Evolutionary conservation across 768 basidiomycete species (phyloP).

Genomic region (Coprinopsis marcescibilis): DNA sequence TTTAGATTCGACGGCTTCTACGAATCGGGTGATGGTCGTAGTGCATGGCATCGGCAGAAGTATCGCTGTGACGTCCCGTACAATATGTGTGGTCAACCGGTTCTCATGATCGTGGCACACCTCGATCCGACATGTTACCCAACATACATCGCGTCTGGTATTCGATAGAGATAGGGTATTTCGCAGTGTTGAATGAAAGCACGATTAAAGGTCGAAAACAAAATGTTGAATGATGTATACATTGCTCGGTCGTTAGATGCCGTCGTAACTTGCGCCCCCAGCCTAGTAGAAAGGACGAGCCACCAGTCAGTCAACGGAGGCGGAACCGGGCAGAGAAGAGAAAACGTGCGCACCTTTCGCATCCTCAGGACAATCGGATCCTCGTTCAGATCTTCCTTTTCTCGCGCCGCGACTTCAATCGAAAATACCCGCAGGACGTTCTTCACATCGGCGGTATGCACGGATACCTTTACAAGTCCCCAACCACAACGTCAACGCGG

Average conservation of each 20-base stretch:
- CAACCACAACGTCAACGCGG: constrained; percentile 14
- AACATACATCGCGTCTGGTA: too few relatives aligned
- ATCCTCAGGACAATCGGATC: constrained; percentile 77
- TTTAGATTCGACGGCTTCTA: too few relatives aligned
- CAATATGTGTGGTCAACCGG: too few relatives aligned
- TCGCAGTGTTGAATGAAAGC: not conserved
- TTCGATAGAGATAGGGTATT: too few relatives aligned
- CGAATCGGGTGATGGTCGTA: too few relatives aligned
- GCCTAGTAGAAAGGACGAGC: constrained; percentile 40
- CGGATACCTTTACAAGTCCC: constrained; percentile 64
- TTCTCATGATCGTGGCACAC: too few relatives aligned
- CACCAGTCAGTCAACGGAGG: not conserved
- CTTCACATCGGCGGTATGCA: constrained; percentile 88
- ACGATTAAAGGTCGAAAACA: not conserved
- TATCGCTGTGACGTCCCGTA: too few relatives aligned
- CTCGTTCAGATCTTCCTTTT: constrained; percentile 81
- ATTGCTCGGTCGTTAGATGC: constrained; percentile 42
- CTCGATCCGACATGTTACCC: too few relatives aligned
- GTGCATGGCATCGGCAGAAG: too few relatives aligned
- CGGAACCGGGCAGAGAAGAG: constrained; percentile 8
- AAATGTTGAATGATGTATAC: too few relatives aligned
- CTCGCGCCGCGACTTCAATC: constrained; percentile 82
- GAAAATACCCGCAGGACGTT: constrained; percentile 69
- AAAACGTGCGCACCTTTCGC: constrained; percentile 56
- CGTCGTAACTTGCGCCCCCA: constrained; percentile 86